Evolutionary conservation across 2,329 filamentous ascomycete species (phyloP).

Genomic region (Tetracladium maxilliforme): DNA sequence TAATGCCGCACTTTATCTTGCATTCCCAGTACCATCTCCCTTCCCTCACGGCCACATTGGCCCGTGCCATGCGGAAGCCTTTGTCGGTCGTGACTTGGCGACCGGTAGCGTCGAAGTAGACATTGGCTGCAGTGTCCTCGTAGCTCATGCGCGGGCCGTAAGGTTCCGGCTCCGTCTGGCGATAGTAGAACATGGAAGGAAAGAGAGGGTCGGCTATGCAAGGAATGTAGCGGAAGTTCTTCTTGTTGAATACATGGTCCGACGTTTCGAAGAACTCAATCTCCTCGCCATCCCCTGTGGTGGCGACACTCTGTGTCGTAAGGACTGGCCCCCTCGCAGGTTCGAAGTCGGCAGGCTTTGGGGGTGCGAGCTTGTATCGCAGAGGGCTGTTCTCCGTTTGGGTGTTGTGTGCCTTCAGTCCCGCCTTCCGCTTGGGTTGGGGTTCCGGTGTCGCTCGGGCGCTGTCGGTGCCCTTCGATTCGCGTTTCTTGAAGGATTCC

Average conservation of each 20-base stretch:
- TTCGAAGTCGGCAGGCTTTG: slow-evolving; percentile 47
- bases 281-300: slow-evolving; percentile 29
- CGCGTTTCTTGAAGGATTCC: slow-evolving; percentile 53
- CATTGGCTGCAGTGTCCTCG: slow-evolving; percentile 76
- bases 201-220: slow-evolving; percentile 84
- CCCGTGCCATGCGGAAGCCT: slow-evolving; percentile 80
- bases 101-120: slow-evolving; percentile 66
- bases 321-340: slow-evolving; percentile 40
- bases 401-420: slow-evolving; percentile 18
- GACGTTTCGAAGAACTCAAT: slow-evolving; percentile 48
- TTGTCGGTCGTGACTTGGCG: slow-evolving; percentile 77
- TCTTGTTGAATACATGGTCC: slow-evolving; percentile 52
- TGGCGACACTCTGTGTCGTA: slow-evolving; percentile 36
- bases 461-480: slow-evolving; percentile 40
- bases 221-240: slow-evolving; percentile 74
- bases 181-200: slow-evolving; percentile 76
- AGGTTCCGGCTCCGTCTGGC: slow-evolving; percentile 74
- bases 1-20: slow-evolving; percentile 69
- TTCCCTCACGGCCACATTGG: slow-evolving; percentile 80
- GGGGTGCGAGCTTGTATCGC: slow-evolving; percentile 49
- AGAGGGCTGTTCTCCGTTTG: slow-evolving; percentile 33
- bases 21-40: slow-evolving; percentile 92
- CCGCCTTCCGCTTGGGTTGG: slow-evolving; percentile 16
- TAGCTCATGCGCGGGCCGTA: slow-evolving; percentile 79
- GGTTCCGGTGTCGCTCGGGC: slow-evolving; percentile 42